Evolutionary conservation across 2,329 filamentous ascomycete species (phyloP), one percentile per base, ranked within the genome.

Genomic region (Aulographum hederae): DNA sequence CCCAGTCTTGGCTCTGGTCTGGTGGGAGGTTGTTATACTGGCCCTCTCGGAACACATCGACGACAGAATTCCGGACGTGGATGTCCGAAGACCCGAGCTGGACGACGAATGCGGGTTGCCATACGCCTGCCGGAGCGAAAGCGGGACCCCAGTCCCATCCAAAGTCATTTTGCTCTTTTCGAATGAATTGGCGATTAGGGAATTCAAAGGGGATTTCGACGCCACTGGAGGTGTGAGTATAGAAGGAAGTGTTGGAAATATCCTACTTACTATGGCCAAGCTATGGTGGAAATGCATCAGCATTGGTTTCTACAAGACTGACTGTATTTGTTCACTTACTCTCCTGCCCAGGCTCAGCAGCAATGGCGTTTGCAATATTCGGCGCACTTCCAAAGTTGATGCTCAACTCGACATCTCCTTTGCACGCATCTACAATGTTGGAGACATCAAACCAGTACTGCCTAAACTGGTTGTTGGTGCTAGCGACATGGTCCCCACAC

Each of bases 121-220:
- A 76, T 5, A 69, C 64, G 2, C 71, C 70, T n/a, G 65, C 63
- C 0, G 70, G 67, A n/a, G 61, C 57, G 43, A 74, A 71, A 0
- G 63, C 65, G 6, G 66, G 67, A 6, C 66, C 66, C 67, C 67
- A 71, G 37, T 73, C 69, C 70, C 69, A 75, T 2, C 71, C 71
- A 44, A 73, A 73, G 43, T 73, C 68, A 5, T 57, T 66, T 43
- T 73, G 65, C 42, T 73, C 62, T 42, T 74, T 73, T 18, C 69
- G 58, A 21, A 73, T 63, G 37, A 65, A 70, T 44, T 62, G 58
- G 5, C 64, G 55, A 35, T 69, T 63, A 0, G 53, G 45, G 30
- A 67, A 68, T 37, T 70, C 65, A 34, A 58, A 68, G 0, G 55
- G 30, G 12, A 53, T 46, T 38, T 69, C 54, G 3, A 69, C 55